These are phyloP conservation scores for Hawksworthiomyces lignivorus DNA, from an alignment of 2,329 filamentous ascomycete genomes.

Conservation along the genomic window DNA sequence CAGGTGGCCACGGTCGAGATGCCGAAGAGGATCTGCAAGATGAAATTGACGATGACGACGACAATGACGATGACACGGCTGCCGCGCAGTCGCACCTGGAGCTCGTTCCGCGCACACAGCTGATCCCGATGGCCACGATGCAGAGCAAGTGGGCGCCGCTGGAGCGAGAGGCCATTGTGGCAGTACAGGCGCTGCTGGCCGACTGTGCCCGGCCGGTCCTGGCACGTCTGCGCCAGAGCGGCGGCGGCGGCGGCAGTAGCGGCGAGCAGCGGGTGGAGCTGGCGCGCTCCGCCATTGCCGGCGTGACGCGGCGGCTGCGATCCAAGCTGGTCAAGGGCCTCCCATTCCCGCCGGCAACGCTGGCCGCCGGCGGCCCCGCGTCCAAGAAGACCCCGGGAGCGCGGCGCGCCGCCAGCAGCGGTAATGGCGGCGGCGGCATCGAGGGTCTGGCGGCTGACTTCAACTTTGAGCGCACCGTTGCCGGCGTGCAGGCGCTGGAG, in stretches of 20 bases:
- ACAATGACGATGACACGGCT: neutral
- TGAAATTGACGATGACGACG: neutral
- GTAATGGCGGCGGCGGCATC: conserved; percentile 22
- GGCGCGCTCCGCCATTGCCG: conserved; percentile 47
- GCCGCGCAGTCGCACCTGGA: conserved; percentile 33
- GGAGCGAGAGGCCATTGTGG: conserved; percentile 44
- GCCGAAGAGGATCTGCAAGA: neutral
- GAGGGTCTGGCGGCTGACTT: conserved; percentile 50
- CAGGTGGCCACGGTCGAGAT: neutral
- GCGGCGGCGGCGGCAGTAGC: neutral
- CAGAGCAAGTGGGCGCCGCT: conserved; percentile 60
- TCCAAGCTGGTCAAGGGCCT: conserved; percentile 52
- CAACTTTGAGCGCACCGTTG: conserved; percentile 57
- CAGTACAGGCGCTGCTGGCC: conserved; percentile 47
- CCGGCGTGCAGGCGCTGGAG: conserved; percentile 50
- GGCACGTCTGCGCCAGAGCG: conserved; percentile 42
- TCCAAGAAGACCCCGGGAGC: neutral
- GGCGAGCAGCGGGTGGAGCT: conserved; percentile 38
- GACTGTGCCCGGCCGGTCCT: conserved; percentile 56
- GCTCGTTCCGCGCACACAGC: conserved; percentile 41
- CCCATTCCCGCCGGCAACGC: conserved; percentile 52
- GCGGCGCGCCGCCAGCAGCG: neutral
- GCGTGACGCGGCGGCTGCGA: conserved; percentile 47
- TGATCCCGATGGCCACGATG: conserved; percentile 56
- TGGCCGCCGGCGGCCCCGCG: neutral